Percentiles rank a stretch among this genome's conserved stretches.
Conservation (phyloP, 352 stramenopile species). For the Discostella stelligera region DNA sequence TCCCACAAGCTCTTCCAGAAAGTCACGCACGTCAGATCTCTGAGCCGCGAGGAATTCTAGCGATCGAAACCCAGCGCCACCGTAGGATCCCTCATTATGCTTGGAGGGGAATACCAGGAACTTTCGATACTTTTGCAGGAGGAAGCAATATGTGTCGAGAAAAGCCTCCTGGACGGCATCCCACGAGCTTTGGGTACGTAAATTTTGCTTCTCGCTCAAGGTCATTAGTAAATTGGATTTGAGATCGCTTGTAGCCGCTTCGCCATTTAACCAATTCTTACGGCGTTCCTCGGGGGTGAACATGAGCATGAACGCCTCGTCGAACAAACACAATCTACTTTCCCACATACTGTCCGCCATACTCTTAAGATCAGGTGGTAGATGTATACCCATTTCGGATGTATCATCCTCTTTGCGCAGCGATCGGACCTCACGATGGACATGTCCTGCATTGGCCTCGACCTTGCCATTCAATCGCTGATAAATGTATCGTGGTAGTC, state of each 20-base stretch:
- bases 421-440: constrained; percentile 69
- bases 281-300: constrained; percentile 69
- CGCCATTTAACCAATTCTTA: constrained; percentile 79
- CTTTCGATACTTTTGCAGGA: constrained; percentile 79
- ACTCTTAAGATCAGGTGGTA: constrained; percentile 61
- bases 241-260: constrained; percentile 56
- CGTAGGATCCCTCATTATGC: constrained; percentile 65
- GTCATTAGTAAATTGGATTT: constrained; percentile 53
- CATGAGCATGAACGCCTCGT: constrained; percentile 74
- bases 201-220: constrained; percentile 33
- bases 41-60: constrained; percentile 72
- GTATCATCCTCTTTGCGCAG: constrained; percentile 65
- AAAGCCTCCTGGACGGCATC: constrained; percentile 80
- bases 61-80: constrained; percentile 63
- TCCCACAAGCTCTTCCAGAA: constrained; percentile 70
- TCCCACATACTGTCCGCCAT: constrained; percentile 77
- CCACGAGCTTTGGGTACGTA: constrained; percentile 69
- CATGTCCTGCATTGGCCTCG: constrained; percentile 57
- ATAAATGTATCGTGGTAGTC: constrained; percentile 52
- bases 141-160: constrained; percentile 75
- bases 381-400: constrained; percentile 58
- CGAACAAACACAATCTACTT: constrained; percentile 60
- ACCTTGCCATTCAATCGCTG: constrained; percentile 43
- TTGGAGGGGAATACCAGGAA: constrained; percentile 78
- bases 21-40: constrained; percentile 63